Evolutionary conservation across 768 basidiomycete genomes (phyloP), one percentile per base, ranked within the genome.

Genomic region (Pleurotus ostreatus): DNA sequence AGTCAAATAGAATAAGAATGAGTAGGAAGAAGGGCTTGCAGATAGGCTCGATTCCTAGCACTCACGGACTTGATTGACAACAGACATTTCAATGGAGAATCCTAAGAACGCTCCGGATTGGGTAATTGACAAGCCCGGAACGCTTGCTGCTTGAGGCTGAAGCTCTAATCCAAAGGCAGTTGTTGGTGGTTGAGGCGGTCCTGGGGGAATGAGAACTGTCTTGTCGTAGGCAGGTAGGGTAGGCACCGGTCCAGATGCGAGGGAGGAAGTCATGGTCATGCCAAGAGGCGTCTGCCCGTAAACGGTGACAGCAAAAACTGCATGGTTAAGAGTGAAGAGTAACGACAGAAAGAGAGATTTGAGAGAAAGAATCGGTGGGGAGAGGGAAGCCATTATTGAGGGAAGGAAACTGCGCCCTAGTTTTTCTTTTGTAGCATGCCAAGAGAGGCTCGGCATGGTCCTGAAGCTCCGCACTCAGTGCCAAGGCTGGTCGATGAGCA

Each of bases 61-160:
- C 74, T 59, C 43, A 72, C 68, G 59, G 46, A 78, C 69, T 64
- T 70, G 70, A 51, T 70, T 70, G 7, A 74, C 70, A 9, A 80
- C 73, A 41, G 74, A 76, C 47, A 80, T 61, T 60, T 81, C 79
- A 49, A 81, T 69, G 2, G 71, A 73, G 56, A 79, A 79, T 0
- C 79, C 79, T 12, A 77, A 58, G 54, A 68, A 68, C 13, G 62
- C 49, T 13, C 63, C 66, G 4, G 49, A 43, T 40, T 63, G 64
- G 4, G 47, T 46, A 30, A 66, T 62, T 20, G 62, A 66, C 18
- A 60, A 38, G 54, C 49, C 59, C 43, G 59, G 18, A 55, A 44
- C 43, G 49, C 20, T 46, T 15, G 34, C 45, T 23, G 51, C 49
- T 26, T 8, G 38, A 15, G 34, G 56, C 26, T 48, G 44, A 2